A percentile compares a stretch with the other conserved stretches of the same genome.
These are phyloP conservation scores for Debaryomyces prosopidis DNA, from an alignment of 805 yeast genomes.

Conservation along the genomic window DNA sequence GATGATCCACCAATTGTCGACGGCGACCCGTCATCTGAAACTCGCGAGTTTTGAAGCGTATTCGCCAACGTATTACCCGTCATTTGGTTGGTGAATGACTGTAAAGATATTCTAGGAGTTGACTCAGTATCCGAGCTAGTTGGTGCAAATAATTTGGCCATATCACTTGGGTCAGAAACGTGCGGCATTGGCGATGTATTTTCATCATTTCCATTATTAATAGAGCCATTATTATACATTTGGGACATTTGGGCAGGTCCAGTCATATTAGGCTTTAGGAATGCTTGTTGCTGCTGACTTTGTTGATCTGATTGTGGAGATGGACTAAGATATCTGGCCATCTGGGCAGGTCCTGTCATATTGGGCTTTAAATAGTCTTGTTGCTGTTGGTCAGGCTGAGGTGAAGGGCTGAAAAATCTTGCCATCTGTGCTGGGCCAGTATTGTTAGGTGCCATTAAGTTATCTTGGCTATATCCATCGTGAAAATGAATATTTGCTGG, in stretches of 20 bases:
- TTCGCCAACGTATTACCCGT: constrained; percentile 36
- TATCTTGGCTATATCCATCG: constrained; percentile 12
- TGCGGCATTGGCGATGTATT: constrained; percentile 21
- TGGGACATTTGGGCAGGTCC: constrained; percentile 44
- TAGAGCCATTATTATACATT: constrained; percentile 15
- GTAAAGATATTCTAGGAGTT: constrained; percentile 35
- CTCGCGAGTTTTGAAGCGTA: constrained; percentile 34
- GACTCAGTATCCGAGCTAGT: constrained; percentile 5
- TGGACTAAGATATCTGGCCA: constrained; percentile 31
- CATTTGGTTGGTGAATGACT: constrained; percentile 43
- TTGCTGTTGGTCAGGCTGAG: constrained; percentile 14
- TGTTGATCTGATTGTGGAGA: constrained; percentile 18
- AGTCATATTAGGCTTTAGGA: constrained; percentile 41
- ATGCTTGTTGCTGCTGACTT: constrained; percentile 2
- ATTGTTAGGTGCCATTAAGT: constrained; percentile 41
- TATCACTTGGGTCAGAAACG: constrained; percentile 33
- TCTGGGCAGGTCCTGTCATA: constrained; percentile 48
- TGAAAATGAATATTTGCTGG: constrained; percentile 54
- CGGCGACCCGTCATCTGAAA: constrained; percentile 13
- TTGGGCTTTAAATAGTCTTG: constrained; percentile 33
- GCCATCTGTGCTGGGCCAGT: constrained; percentile 48
- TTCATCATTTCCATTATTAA: constrained; percentile 1
- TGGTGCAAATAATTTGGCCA: constrained; percentile 33
- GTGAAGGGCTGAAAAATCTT: constrained; percentile 24
- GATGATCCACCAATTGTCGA: background rate